Evolutionary conservation across 2,329 filamentous ascomycete species (phyloP), one percentile per base, ranked within the genome.

Genomic region (Monosporascus sp.): DNA sequence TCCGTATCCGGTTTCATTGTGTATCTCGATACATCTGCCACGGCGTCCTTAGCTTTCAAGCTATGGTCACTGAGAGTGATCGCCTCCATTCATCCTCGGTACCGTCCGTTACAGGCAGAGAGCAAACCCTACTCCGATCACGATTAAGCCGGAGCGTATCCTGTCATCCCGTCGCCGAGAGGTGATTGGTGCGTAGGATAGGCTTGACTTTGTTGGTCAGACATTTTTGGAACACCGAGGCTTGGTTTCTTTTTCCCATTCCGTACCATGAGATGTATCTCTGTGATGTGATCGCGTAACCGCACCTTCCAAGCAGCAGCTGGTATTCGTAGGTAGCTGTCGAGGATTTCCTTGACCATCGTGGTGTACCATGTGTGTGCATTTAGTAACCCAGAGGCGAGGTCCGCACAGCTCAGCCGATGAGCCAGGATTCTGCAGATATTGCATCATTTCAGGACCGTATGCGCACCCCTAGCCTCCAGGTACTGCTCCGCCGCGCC

Each of bases 111-210:
- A 71, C 72, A 81, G 89, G 90, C 91, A 87, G 78, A 96, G 82
- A 96, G 72, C 70, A 82, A 81, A 71, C 56, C 56, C 60, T 66
- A 52, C 62, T 56, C 54, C 54, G 88, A 90, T 90, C 89, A 87
- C 90, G 87, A 96, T 94, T 96, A 96, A 97, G 92, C 92, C 91
- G 92, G 92, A 96, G 91, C 89, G 83, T 83, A 86, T 87, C 86
- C 85, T 92, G 86, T 82, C 89, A 86, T 84, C 81, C 84, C 79
- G 78, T 77, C 75, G 74, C 82, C 77, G 89, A 96, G 75, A 95
- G 88, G 83, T 78, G 71, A 71, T 74, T 77, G 85, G 84, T 88
- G 89, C 86, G 85, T 96, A 88, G 90, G 87, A 83, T 86, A 81
- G 77, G 90, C 83, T 96, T 96, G 92, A 96, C 90, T 96, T 90